Conservation (phyloP, 805 yeast genomes). For the Ogataea corticis region DNA sequence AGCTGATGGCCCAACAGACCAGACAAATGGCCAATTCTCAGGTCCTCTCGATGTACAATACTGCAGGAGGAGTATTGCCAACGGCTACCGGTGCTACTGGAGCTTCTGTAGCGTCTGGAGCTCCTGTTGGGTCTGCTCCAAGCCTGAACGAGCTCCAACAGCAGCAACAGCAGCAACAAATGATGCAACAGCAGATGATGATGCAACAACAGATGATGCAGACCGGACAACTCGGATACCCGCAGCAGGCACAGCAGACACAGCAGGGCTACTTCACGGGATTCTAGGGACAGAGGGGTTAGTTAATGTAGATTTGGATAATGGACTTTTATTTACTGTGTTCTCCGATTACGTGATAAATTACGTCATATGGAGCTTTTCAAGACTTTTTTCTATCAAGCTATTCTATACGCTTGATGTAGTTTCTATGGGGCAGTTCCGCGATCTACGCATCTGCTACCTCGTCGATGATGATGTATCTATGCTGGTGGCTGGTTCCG, state of each 20-base stretch:
- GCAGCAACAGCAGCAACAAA: slow-evolving; percentile 21
- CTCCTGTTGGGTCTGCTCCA: slow-evolving; percentile 8
- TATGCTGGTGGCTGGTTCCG: slow-evolving; percentile 15
- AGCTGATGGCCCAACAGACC: slow-evolving; percentile 24
- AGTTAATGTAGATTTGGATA: too few species aligned
- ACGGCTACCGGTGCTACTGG: too few species aligned
- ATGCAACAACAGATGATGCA: slow-evolving; percentile 17
- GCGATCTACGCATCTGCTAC: neutral
- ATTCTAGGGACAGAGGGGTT: slow-evolving; percentile 11
- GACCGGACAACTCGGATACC: slow-evolving; percentile 4
- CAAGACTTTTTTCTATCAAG: neutral
- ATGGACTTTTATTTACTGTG: too few species aligned
- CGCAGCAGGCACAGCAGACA: slow-evolving; percentile 2
- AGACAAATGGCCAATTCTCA: slow-evolving; percentile 27
- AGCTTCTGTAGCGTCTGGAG: neutral
- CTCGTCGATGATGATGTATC: slow-evolving; percentile 18
- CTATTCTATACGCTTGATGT: neutral
- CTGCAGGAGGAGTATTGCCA: too few species aligned
- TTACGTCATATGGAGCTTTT: too few species aligned
- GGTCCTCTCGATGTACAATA: slow-evolving; percentile 41
- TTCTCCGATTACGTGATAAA: too few species aligned
- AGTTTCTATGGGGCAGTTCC: neutral
- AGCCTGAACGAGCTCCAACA: slow-evolving; percentile 17
- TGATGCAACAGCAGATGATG: slow-evolving; percentile 13
- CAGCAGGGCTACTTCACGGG: slow-evolving; percentile 23